Percentiles rank a stretch among this genome's conserved stretches.
Evolutionary conservation across 129 eudicot species (phyloP).

Genomic region (Lactuca sativa): DNA sequence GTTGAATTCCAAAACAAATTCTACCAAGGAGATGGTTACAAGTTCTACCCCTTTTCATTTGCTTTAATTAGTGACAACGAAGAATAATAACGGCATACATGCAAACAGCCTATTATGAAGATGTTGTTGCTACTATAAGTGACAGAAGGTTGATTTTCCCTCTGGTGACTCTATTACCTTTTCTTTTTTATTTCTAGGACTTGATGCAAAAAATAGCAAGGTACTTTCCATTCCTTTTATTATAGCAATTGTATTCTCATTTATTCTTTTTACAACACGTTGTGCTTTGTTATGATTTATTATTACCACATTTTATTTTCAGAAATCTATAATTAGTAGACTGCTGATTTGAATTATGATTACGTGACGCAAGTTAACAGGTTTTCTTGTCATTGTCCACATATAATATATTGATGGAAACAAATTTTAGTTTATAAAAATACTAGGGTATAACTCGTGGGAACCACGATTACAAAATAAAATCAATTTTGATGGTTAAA

Average conservation of each 20-base stretch:
- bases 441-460: too few species aligned
- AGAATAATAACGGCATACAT: constrained; percentile 32
- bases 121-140: not conserved
- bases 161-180: not conserved
- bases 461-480: too few species aligned
- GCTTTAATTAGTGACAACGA: constrained; percentile 57
- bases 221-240: not conserved
- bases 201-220: not conserved
- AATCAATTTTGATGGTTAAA: too few species aligned
- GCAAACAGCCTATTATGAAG: not conserved
- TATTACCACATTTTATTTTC: not conserved
- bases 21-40: constrained; percentile 80
- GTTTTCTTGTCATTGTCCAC: not conserved
- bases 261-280: not conserved
- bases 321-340: not conserved
- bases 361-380: not conserved
- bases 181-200: not conserved
- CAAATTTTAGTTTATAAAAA: too few species aligned
- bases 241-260: not conserved
- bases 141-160: not conserved
- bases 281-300: too few species aligned
- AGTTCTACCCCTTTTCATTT: constrained; percentile 71
- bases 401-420: too few species aligned
- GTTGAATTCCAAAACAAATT: constrained; percentile 86
- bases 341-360: not conserved